Conservation (phyloP, 2,329 filamentous ascomycete genomes). For the Ophiostoma quercus region DNA sequence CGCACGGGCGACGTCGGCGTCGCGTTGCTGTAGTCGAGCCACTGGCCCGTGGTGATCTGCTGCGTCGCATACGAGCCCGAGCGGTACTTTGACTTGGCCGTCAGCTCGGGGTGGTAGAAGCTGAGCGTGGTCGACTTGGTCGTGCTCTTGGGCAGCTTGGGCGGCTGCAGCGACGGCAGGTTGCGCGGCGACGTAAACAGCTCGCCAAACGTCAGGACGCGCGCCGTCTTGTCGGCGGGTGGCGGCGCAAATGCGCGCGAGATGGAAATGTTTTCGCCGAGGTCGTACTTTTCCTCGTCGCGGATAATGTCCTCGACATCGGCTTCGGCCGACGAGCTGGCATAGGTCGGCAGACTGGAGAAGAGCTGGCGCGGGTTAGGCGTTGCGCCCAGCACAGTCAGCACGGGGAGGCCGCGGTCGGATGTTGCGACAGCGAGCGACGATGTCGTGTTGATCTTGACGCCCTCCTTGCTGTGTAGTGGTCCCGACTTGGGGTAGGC, state of each 20-base stretch:
- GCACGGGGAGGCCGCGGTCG: conserved; percentile 46
- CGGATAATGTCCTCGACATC: conserved; percentile 52
- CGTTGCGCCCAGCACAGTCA: conserved; percentile 73
- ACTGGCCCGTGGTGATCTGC: conserved; percentile 60
- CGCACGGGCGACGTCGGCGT: conserved; percentile 50
- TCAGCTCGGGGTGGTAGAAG: conserved; percentile 37
- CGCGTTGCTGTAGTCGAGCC: conserved; percentile 64
- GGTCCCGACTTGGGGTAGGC: conserved; percentile 43
- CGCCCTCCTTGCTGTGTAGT: conserved; percentile 16
- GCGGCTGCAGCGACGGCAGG: conserved; percentile 61
- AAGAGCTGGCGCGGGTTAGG: conserved; percentile 73
- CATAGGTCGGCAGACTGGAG: conserved; percentile 64
- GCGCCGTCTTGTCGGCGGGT: conserved; percentile 44
- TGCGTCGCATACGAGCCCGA: conserved; percentile 61
- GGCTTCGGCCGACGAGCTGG: conserved; percentile 28
- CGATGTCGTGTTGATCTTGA: conserved; percentile 10
- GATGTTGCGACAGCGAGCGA: conserved; percentile 28
- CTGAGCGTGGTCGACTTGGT: conserved; percentile 51
- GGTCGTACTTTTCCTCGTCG: conserved; percentile 24
- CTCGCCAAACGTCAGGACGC: conserved; percentile 63
- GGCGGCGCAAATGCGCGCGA: conserved; percentile 57
- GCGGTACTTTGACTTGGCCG: conserved; percentile 51
- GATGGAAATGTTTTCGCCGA: conserved; percentile 49
- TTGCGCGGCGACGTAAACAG: conserved; percentile 64
- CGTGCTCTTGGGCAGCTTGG: conserved; percentile 64